phyloP scores from a whole-genome alignment of 148 eudicot genomes.

The Vaccinium corymbosum region DNA sequence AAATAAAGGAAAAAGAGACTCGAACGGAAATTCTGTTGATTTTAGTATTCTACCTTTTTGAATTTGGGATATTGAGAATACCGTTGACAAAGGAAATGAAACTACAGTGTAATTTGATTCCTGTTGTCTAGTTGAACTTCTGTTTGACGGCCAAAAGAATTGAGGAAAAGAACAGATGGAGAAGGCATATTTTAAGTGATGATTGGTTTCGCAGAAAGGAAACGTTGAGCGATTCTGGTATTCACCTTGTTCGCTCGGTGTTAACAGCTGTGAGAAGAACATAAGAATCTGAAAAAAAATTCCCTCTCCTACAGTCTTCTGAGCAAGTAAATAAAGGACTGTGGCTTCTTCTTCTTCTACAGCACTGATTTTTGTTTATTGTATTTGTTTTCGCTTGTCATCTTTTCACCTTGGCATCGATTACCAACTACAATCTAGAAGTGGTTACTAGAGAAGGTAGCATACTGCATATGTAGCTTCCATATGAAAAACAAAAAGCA shows the following conservation, averaged over 20 bases:
- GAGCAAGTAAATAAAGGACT: background rate
- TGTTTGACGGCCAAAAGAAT: background rate
- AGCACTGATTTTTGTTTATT: background rate
- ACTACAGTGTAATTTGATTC: background rate
- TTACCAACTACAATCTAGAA: too few species aligned
- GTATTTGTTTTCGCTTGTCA: background rate
- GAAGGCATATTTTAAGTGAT: background rate
- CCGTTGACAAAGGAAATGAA: background rate
- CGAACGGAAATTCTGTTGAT: background rate
- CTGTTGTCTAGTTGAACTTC: background rate
- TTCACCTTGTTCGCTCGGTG: background rate
- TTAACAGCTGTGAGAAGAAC: background rate
- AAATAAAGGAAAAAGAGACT: background rate
- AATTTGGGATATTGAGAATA: background rate
- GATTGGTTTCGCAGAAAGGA: background rate
- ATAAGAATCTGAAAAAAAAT: background rate
- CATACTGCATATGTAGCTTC: too few species aligned
- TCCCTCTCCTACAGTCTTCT: background rate
- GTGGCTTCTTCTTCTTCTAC: background rate
- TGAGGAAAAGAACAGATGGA: conserved; percentile 3
- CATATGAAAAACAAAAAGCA: too few species aligned
- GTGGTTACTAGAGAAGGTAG: too few species aligned
- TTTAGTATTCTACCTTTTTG: background rate
- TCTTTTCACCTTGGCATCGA: background rate
- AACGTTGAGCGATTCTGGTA: background rate